Evolutionary conservation across 2,329 filamentous ascomycete species (phyloP), one percentile per base, ranked within the genome.

Genomic region (Fusarium humuli): DNA sequence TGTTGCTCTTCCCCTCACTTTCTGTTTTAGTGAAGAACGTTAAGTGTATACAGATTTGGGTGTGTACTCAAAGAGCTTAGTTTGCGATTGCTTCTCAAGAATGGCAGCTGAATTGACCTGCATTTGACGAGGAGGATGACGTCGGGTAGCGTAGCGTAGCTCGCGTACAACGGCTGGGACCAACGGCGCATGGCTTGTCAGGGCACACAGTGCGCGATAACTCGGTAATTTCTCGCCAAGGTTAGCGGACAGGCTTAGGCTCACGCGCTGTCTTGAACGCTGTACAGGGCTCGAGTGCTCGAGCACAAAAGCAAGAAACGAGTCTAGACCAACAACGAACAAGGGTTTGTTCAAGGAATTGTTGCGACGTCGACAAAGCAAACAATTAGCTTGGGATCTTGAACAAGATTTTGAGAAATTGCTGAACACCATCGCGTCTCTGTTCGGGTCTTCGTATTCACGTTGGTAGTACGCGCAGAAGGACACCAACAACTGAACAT

Each of bases 11-110:
- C 29, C 60, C 60, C 54, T 65, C 65, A 65, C 14, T 41, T 46
- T 9, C 40, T 34, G 6, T 29, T 42, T 25, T 27, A 11, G 14
- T 57, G 5, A n/a, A 23, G n/a, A 5, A 16, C 22, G 12, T 63
- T 37, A 63, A 63, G 61, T 59, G 61, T 65, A 23, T 65, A 40
- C 23, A 53, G 49, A 7, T 49, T 48, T 44, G 18, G 23, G 25
- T 45, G 44, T 20, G 30, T 22, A 53, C 59, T 32, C 23, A 49
- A 54, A 14, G n/a, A 66, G 63, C 29, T 52, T 66, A 66, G 63
- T 34, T 66, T 66, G 63, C 63, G 61, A 65, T 29, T n/a, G 1
- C 5, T 13, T 25, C 11, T 7, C 29, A 25, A 14, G 41, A 27
- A 45, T 20, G 7, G 7, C 27, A 54, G 10, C 20, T 23, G 8